Conservation (phyloP, 2,329 filamentous ascomycete species). For the Penicillium sp. region DNA sequence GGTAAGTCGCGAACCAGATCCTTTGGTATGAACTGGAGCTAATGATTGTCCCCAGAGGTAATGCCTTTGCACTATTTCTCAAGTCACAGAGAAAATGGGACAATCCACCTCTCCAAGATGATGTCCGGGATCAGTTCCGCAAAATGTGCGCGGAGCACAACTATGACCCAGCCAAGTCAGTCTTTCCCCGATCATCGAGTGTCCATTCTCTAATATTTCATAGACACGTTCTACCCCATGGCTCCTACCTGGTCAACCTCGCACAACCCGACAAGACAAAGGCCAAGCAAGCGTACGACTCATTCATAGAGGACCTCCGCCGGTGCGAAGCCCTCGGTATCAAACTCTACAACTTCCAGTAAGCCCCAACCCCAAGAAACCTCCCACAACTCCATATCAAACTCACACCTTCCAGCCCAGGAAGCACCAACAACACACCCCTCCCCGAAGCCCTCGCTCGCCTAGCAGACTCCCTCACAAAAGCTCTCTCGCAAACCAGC, state of each 20-base stretch:
- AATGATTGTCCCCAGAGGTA: conserved; percentile 59
- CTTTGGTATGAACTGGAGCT: neutral
- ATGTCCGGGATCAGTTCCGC: conserved; percentile 69
- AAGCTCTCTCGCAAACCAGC: conserved; percentile 73
- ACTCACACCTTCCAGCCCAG: conserved; percentile 56
- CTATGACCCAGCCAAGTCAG: conserved; percentile 66
- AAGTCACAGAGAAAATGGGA: conserved; percentile 97
- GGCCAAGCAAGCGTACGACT: conserved; percentile 79
- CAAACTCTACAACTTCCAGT: conserved; percentile 93
- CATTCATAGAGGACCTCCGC: conserved; percentile 83
- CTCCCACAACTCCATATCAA: neutral
- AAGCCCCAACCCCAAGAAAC: conserved; percentile 14
- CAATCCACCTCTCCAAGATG: conserved; percentile 72
- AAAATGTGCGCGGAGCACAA: conserved; percentile 66
- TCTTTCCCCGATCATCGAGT: neutral
- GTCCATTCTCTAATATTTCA: conserved; percentile 12
- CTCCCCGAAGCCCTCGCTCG: conserved; percentile 71
- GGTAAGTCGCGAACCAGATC: conserved; percentile 38
- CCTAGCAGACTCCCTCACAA: conserved; percentile 80
- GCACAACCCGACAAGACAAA: conserved; percentile 80
- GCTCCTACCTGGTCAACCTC: conserved; percentile 94
- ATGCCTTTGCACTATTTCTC: conserved; percentile 91
- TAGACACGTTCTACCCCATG: conserved; percentile 80
- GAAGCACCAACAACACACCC: conserved; percentile 70
- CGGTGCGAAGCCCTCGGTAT: conserved; percentile 87